A percentile compares a stretch with the other conserved stretches of the same genome.
phyloP scores from a whole-genome alignment of 2,329 filamentous ascomycete species.

The Dactylellina sp. region DNA sequence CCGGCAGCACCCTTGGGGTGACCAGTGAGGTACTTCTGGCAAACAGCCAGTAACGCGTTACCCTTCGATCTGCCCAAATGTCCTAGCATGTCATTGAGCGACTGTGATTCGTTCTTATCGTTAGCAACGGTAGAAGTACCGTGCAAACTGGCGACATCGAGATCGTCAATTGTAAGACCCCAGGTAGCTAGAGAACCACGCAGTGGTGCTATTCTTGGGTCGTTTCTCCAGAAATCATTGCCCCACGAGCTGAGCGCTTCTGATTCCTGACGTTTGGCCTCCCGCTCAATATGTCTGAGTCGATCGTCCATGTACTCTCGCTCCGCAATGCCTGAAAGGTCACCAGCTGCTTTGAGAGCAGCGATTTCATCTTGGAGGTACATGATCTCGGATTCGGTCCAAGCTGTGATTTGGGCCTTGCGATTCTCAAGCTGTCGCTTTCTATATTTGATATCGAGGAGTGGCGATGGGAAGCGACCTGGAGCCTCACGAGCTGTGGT shows the following conservation, averaged over 20 bases:
- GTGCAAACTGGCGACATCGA: slow-evolving; percentile 96
- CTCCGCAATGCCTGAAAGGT: slow-evolving; percentile 76
- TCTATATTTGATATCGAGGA: slow-evolving; percentile 97
- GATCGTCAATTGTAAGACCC: slow-evolving; percentile 96
- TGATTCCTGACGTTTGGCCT: slow-evolving; percentile 90
- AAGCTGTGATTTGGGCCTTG: slow-evolving; percentile 92
- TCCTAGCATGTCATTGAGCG: slow-evolving; percentile 94
- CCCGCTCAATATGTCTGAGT: slow-evolving; percentile 83
- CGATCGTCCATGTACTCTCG: slow-evolving; percentile 88
- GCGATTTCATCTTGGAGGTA: slow-evolving; percentile 92
- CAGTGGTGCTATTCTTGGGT: slow-evolving; percentile 90
- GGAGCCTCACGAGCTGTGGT: slow-evolving; percentile 92
- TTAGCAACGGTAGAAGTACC: slow-evolving; percentile 98
- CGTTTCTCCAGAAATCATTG: slow-evolving; percentile 99
- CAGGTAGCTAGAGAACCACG: slow-evolving; percentile 96
- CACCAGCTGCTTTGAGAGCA: slow-evolving; percentile 84
- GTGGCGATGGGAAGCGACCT: slow-evolving; percentile 91
- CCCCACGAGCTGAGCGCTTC: slow-evolving; percentile 91
- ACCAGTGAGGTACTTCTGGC: slow-evolving; percentile 99
- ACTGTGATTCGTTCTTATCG: slow-evolving; percentile 99
- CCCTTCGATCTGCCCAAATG: slow-evolving; percentile 96
- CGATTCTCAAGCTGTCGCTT: slow-evolving; percentile 93
- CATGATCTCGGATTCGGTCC: slow-evolving; percentile 94
- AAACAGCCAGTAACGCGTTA: slow-evolving; percentile 94
- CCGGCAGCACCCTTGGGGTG: slow-evolving; percentile 99